A percentile compares a stretch with the other conserved stretches of the same genome.
Conservation (phyloP, 768 basidiomycete species). For the Naganishia vishniacii region DNA sequence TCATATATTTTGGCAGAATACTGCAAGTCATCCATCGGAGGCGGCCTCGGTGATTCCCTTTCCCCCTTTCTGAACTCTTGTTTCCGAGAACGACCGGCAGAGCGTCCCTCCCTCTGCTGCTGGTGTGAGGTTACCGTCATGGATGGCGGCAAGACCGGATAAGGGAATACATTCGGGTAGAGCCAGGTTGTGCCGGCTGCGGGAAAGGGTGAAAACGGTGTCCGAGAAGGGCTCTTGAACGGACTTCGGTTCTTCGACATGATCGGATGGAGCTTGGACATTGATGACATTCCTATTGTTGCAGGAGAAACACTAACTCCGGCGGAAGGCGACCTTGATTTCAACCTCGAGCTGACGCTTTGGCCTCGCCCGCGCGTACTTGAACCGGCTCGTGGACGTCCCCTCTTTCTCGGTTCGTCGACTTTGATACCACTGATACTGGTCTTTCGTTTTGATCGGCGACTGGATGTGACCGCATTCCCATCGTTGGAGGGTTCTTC, state of each 20-base stretch:
- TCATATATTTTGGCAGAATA: constrained; percentile 6
- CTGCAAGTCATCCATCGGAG: background rate
- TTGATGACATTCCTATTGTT: background rate
- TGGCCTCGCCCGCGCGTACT: background rate
- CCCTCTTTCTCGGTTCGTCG: background rate
- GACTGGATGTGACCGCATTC: background rate
- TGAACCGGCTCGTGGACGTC: background rate
- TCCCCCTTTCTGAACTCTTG: background rate
- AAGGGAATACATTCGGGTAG: constrained; percentile 8
- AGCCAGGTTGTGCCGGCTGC: background rate
- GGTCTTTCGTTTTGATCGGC: background rate
- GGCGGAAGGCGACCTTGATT: background rate
- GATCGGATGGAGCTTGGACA: background rate
- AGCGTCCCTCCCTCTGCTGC: background rate
- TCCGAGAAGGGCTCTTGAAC: background rate
- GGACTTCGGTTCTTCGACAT: background rate
- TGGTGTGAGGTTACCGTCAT: constrained; percentile 3
- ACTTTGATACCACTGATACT: background rate
- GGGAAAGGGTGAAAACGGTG: background rate
- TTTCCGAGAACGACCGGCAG: constrained; percentile 4
- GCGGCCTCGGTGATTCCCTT: background rate
- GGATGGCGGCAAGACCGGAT: constrained; percentile 22
- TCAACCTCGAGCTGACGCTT: background rate
- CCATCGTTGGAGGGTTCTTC: background rate
- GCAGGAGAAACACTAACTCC: background rate